Percentiles rank a stretch among this genome's conserved stretches.
Evolutionary conservation across 108 stramenopile species (phyloP).

Genomic region (Nannochloropsis oceanica): DNA sequence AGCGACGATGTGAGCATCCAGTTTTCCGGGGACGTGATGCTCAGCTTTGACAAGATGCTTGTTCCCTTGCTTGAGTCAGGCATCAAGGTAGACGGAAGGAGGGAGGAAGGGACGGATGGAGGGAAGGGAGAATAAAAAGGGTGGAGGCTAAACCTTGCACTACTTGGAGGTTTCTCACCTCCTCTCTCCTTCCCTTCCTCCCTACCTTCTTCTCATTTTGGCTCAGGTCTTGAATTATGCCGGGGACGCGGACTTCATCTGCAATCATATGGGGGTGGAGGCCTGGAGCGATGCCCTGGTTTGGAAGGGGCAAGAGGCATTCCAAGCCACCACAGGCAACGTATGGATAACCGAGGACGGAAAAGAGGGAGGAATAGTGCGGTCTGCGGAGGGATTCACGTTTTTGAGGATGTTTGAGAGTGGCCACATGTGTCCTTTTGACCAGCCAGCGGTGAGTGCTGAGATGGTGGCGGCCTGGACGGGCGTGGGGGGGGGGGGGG

Average conservation of each 20-base stretch:
- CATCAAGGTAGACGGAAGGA: conserved; percentile 37
- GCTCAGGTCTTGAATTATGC: background rate
- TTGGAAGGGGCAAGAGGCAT: conserved; percentile 64
- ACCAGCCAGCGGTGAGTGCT: conserved; percentile 24
- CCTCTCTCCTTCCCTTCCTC: too few species aligned
- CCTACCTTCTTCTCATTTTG: background rate
- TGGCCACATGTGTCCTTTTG: conserved; percentile 44
- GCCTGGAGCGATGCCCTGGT: conserved; percentile 77
- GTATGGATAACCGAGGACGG: conserved; percentile 48
- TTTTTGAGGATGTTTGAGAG: conserved; percentile 50
- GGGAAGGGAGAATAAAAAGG: background rate
- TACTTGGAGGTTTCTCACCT: too few species aligned
- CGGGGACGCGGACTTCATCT: conserved; percentile 84
- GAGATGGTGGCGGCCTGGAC: background rate
- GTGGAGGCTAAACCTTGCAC: background rate
- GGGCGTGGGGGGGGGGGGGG: background rate
- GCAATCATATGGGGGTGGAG: conserved; percentile 86
- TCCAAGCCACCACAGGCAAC: conserved; percentile 54
- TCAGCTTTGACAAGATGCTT: conserved; percentile 56
- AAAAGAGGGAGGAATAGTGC: conserved; percentile 46
- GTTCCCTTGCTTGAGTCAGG: conserved; percentile 64
- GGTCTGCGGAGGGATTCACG: conserved; percentile 54
- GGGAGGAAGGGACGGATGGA: background rate
- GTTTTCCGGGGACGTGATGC: conserved; percentile 83
- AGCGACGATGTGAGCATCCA: conserved; percentile 56